Percentiles rank a stretch among this genome's conserved stretches.
phyloP scores from a whole-genome alignment of 73 alveolate genomes.

The Stentor coeruleus region DNA sequence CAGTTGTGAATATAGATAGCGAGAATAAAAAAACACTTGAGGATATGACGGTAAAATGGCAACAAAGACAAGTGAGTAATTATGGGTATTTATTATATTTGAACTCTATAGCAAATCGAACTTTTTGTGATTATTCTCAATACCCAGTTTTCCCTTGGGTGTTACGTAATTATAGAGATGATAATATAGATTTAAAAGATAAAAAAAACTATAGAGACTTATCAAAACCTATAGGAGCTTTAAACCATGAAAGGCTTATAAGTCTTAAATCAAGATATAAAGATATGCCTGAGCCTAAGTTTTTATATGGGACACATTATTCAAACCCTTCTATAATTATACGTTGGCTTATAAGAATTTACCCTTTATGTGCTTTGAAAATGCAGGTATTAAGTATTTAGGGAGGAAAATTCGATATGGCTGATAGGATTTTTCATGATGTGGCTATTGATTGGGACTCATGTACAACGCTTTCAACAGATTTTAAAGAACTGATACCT shows the following conservation, averaged over 20 bases:
- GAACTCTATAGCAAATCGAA: conserved; percentile 85
- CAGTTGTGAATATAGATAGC: conserved; percentile 45
- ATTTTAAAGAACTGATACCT: conserved; percentile 94
- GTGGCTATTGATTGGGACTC: conserved; percentile 90
- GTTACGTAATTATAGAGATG: conserved; percentile 70
- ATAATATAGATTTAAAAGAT: conserved; percentile 53
- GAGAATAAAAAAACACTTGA: conserved; percentile 81
- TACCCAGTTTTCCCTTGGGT: conserved; percentile 99
- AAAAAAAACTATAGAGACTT: conserved; percentile 87
- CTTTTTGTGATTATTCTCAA: conserved; percentile 90
- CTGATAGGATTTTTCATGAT: conserved; percentile 90
- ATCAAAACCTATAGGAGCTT: conserved; percentile 97
- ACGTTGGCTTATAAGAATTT: conserved; percentile 84
- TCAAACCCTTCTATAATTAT: conserved; percentile 98
- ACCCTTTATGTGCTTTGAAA: conserved; percentile 92
- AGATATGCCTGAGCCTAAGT: conserved; percentile 59
- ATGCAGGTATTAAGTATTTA: conserved; percentile 46
- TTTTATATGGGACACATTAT: conserved; percentile 98
- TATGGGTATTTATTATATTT: conserved; percentile 84
- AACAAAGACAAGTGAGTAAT: conserved; percentile 82
- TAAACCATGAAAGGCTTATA: conserved; percentile 81
- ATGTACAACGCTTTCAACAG: conserved; percentile 72
- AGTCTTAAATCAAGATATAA: conserved; percentile 51
- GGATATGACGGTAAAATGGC: conserved; percentile 86
- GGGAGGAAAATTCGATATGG: conserved; percentile 95